phyloP scores from a whole-genome alignment of 139 green algal species.

The Penium margaritaceum region DNA sequence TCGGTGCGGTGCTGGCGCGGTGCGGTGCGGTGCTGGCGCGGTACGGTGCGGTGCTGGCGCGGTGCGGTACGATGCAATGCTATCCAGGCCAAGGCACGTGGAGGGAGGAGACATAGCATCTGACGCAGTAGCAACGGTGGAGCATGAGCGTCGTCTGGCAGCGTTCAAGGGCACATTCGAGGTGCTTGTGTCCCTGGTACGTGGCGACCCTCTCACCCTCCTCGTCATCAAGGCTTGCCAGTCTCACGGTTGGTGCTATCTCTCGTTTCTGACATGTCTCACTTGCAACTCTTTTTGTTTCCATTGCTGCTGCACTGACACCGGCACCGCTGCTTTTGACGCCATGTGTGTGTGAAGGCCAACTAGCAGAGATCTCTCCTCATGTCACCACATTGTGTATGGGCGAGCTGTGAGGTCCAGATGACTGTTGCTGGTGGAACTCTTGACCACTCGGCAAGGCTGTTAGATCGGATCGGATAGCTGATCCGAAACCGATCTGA shows the following conservation, averaged over 20 bases:
- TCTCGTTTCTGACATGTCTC: too few species aligned
- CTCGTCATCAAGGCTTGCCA: not conserved
- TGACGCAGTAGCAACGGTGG: conserved; percentile 27
- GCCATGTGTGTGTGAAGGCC: not conserved
- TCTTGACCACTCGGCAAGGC: too few species aligned
- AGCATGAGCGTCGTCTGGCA: conserved; percentile 27
- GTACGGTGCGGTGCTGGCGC: too few species aligned
- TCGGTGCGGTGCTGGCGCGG: too few species aligned
- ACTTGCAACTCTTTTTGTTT: not conserved
- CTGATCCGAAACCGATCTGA: too few species aligned
- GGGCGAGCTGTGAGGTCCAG: too few species aligned
- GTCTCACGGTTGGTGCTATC: too few species aligned
- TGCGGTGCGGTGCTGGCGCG: too few species aligned
- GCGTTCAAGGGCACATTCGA: conserved; percentile 69
- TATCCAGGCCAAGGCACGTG: conserved; percentile 16
- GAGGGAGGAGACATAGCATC: conserved; percentile 42
- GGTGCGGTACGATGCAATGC: not conserved
- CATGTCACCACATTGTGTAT: conserved; percentile 18
- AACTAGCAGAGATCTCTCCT: not conserved
- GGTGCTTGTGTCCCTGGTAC: conserved; percentile 61
- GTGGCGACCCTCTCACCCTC: conserved; percentile 19
- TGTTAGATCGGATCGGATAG: too few species aligned
- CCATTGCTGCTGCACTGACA: not conserved
- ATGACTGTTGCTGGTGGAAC: too few species aligned
- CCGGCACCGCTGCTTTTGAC: not conserved